Evolutionary conservation across 805 yeast genomes (phyloP).

Genomic region (Lipomyces starkeyi): DNA sequence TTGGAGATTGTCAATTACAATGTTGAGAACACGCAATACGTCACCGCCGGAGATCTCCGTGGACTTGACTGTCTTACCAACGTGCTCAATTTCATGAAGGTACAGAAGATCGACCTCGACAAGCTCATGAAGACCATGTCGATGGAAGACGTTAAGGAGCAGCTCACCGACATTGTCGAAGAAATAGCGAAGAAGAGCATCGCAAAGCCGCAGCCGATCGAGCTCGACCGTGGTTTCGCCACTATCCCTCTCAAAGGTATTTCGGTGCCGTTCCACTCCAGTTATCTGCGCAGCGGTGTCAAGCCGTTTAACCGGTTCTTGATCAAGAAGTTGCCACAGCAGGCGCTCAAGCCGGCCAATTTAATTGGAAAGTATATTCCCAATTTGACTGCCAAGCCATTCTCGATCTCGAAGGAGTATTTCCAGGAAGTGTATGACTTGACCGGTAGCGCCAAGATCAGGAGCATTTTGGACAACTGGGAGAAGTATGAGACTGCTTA

Average conservation of each 20-base stretch:
- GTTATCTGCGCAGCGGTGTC: constrained; percentile 98
- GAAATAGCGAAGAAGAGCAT: constrained; percentile 81
- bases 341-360: constrained; percentile 93
- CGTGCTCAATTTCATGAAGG: constrained; percentile 88
- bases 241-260: constrained; percentile 98
- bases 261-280: constrained; percentile 99
- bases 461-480: constrained; percentile 93
- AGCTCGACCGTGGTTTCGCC: constrained; percentile 95
- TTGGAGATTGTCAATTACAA: constrained; percentile 97
- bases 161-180: constrained; percentile 82
- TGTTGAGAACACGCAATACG: constrained; percentile 98
- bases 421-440: constrained; percentile 93
- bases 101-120: constrained; percentile 92
- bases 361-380: constrained; percentile 96
- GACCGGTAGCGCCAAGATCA: constrained; percentile 90
- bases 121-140: constrained; percentile 82
- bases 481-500: constrained; percentile 65
- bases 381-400: constrained; percentile 97
- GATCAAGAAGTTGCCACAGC: constrained; percentile 92
- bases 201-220: constrained; percentile 96
- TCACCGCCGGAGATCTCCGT: constrained; percentile 97
- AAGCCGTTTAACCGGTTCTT: constrained; percentile 98
- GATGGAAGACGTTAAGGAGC: constrained; percentile 86
- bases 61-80: constrained; percentile 92
- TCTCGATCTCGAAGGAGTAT: constrained; percentile 93